Base-by-base conservation (phyloP, 164 flowering plant genomes). In the Chimonanthus praecox region DNA sequence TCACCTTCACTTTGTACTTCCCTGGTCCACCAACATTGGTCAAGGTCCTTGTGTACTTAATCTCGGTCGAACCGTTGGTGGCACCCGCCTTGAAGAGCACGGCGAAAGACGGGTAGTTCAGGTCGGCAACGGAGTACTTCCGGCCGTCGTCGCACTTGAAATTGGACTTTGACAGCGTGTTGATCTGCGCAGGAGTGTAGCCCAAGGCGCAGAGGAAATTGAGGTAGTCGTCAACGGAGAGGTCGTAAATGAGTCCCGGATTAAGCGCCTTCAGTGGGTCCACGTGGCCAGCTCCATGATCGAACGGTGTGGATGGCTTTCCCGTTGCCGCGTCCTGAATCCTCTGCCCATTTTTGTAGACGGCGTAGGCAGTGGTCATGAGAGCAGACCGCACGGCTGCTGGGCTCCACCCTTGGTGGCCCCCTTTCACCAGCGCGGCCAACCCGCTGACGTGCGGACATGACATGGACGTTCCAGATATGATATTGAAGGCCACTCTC, bases 381-480 rank as follows among this genome's bases (percentile, higher is more conserved):
- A 93, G 84, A 0, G 98, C 96, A 2, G 98, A 93, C 67, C 80
- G 77, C 45, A 93, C 84, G 3, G 89, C 89, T 3, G 97, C 91
- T 0, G 97, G 92, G 80, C 94, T 89, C 98, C 98, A 93, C 0
- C 87, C 90, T 0, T 88, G 93, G 78, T 90, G 94, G 10, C 88
- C 91, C 6, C 85, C 90, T 70, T 87, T 88, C 71, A 91, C 58
- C 1, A 93, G 79, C 5, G 90, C 93, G 0, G 97, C 97, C 54
- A 93, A 71, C 4, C 98, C 98, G 68, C 92, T 85, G 45, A 88
- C 80, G 51, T 93, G 98, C 4, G 98, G 98, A 77, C 97, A 90
- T 13, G 98, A 85, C 98, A 93, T 93, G 6, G 98, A 93, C 49
- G 98, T 93, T 1, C 98, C 98, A 0, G 97, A 92, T 15, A 93